These are phyloP conservation scores for Talaromyces ruber DNA, from an alignment of 495 filamentous ascomycete species.

Conservation along the genomic window DNA sequence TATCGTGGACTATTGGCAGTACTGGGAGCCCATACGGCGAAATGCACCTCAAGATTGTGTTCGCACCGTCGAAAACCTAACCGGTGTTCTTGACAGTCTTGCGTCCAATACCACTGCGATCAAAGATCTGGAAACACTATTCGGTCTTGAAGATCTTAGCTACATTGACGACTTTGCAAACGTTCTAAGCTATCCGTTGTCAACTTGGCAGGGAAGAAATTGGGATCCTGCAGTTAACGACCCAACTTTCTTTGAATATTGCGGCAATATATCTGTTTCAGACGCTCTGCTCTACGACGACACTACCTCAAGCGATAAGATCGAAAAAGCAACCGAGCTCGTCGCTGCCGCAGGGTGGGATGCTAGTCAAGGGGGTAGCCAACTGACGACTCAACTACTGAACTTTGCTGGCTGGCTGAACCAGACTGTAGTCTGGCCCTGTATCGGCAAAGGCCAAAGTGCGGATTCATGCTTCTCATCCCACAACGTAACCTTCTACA, in stretches of 20 bases:
- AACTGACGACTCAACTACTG: conserved; percentile 46
- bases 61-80: conserved; percentile 44
- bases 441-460: conserved; percentile 18
- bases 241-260: conserved; percentile 48
- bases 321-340: conserved; percentile 36
- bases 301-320: conserved; percentile 14
- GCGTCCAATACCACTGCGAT: conserved; percentile 20
- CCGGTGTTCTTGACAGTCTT: conserved; percentile 52
- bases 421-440: conserved; percentile 24
- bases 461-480: conserved; percentile 50
- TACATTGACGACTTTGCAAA: conserved; percentile 55
- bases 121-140: conserved; percentile 42
- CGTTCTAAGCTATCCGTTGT: conserved; percentile 40
- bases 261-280: conserved; percentile 44
- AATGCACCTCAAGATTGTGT: conserved; percentile 50
- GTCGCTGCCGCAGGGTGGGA: conserved; percentile 47
- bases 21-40: conserved; percentile 55
- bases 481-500: conserved; percentile 42
- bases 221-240: conserved; percentile 59
- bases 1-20: conserved; percentile 64
- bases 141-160: conserved; percentile 50
- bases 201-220: conserved; percentile 51
- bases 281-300: conserved; percentile 35
- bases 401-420: conserved; percentile 61
- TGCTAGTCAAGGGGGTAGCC: conserved; percentile 24